phyloP scores from a whole-genome alignment of 2,329 filamentous ascomycete genomes.

The Thielaviopsis ethacetica region DNA sequence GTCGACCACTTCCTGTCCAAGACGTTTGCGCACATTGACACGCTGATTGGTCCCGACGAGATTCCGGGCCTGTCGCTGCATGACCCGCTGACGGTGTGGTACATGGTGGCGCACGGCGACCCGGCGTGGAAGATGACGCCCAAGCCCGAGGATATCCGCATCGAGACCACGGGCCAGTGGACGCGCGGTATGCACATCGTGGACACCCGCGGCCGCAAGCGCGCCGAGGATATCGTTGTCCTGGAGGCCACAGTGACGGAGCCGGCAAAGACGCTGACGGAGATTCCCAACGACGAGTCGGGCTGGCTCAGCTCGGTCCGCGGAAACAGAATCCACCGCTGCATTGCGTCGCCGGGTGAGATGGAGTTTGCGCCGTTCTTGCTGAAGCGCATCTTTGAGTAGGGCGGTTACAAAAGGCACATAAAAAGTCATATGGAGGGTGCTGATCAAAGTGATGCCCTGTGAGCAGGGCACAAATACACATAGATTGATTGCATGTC shows the following conservation, averaged over 20 bases:
- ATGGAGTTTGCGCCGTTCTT: constrained; percentile 49
- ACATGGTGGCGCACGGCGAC: constrained; percentile 47
- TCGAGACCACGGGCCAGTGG: constrained; percentile 90
- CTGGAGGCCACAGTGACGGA: constrained; percentile 25
- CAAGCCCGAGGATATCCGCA: constrained; percentile 62
- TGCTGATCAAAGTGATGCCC: too few relatives aligned
- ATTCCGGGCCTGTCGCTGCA: constrained; percentile 52
- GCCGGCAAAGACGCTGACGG: constrained; percentile 25
- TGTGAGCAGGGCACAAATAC: too few relatives aligned
- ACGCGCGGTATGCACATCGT: constrained; percentile 79
- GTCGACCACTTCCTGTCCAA: constrained; percentile 53
- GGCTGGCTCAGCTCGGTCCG: constrained; percentile 58
- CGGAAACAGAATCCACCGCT: constrained; percentile 68
- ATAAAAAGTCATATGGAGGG: too few relatives aligned
- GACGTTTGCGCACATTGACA: constrained; percentile 51
- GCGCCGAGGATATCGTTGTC: constrained; percentile 25
- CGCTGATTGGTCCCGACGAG: constrained; percentile 39
- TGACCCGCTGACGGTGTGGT: constrained; percentile 67
- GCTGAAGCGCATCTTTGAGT: constrained; percentile 48
- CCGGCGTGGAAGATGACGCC: constrained; percentile 39
- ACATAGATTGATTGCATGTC: not conserved
- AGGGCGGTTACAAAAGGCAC: constrained; percentile 7
- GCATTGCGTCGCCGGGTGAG: constrained; percentile 52
- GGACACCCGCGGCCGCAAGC: constrained; percentile 51
- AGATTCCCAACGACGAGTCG: constrained; percentile 52